Evolutionary conservation across 2,329 filamentous ascomycete species (phyloP).

Genomic region (Herpotrichia juniperi): DNA sequence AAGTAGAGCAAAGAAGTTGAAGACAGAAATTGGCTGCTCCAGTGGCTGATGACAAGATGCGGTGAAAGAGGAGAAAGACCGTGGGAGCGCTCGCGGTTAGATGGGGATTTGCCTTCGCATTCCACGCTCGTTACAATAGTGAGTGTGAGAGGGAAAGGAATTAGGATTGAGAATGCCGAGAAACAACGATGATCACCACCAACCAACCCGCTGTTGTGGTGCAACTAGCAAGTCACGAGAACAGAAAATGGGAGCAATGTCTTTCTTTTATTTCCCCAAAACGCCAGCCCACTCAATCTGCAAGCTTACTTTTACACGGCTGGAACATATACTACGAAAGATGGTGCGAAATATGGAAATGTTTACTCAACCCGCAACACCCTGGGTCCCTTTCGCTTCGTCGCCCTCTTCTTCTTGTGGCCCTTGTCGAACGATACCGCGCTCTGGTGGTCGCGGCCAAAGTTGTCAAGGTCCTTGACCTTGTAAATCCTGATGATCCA

Average conservation of each 20-base stretch:
- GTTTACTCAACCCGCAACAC: constrained; percentile 73
- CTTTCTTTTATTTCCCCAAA: constrained; percentile 34
- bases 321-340: constrained; percentile 22
- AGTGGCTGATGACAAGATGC: constrained; percentile 2
- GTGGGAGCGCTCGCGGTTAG: neutral
- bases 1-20: constrained; percentile 10
- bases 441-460: constrained; percentile 83
- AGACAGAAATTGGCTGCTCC: constrained; percentile 1
- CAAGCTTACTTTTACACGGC: constrained; percentile 37
- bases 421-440: constrained; percentile 75
- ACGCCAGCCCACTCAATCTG: constrained; percentile 30
- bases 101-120: neutral
- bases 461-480: constrained; percentile 97
- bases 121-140: neutral
- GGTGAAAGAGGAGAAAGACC: neutral
- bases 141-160: neutral
- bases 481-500: constrained; percentile 99
- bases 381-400: constrained; percentile 74
- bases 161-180: neutral
- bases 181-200: neutral
- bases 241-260: constrained; percentile 7
- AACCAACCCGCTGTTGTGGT: neutral
- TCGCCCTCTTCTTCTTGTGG: constrained; percentile 80
- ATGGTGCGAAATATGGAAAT: constrained; percentile 9
- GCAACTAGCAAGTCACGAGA: neutral